A percentile compares a stretch with the other conserved stretches of the same genome.
Evolutionary conservation across 1,139 yeast genomes (phyloP).

Genomic region (Yamadazyma diddensiae): DNA sequence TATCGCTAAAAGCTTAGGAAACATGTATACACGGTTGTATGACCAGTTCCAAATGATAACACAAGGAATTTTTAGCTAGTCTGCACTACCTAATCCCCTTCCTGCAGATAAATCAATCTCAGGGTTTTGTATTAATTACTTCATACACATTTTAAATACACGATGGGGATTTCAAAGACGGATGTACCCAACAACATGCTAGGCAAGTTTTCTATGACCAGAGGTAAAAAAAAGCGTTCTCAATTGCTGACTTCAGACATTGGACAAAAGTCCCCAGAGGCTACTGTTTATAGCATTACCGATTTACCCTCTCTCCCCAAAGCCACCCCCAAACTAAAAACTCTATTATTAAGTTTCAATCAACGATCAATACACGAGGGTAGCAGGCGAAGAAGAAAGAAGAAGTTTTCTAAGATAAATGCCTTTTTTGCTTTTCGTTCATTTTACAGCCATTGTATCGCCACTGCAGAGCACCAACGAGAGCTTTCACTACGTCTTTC

Average conservation of each 20-base stretch:
- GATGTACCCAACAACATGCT: no score
- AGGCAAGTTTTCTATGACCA: no score
- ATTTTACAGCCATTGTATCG: constrained; percentile 27
- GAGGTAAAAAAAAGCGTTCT: no score
- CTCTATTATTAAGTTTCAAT: constrained; percentile 2
- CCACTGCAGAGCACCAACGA: constrained; percentile 21
- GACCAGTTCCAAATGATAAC: constrained; percentile 93
- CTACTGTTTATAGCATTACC: no score
- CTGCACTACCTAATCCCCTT: no score
- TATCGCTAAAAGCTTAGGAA: constrained; percentile 81
- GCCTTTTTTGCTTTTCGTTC: constrained; percentile 38
- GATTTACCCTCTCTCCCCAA: constrained; percentile 5
- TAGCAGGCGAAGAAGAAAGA: constrained; percentile 1
- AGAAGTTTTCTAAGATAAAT: constrained; percentile 15
- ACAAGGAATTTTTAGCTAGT: constrained; percentile 73
- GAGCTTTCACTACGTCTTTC: constrained; percentile 23
- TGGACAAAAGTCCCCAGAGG: no score
- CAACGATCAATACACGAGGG: neutral
- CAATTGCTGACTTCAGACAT: no score
- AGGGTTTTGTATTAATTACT: no score
- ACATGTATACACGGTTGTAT: constrained; percentile 83
- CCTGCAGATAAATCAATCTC: no score
- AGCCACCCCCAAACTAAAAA: constrained; percentile 2
- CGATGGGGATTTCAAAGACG: no score
- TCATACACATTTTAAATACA: no score